These are phyloP conservation scores for Diaporthe citri DNA, from an alignment of 2,329 filamentous ascomycete genomes.

Conservation along the genomic window DNA sequence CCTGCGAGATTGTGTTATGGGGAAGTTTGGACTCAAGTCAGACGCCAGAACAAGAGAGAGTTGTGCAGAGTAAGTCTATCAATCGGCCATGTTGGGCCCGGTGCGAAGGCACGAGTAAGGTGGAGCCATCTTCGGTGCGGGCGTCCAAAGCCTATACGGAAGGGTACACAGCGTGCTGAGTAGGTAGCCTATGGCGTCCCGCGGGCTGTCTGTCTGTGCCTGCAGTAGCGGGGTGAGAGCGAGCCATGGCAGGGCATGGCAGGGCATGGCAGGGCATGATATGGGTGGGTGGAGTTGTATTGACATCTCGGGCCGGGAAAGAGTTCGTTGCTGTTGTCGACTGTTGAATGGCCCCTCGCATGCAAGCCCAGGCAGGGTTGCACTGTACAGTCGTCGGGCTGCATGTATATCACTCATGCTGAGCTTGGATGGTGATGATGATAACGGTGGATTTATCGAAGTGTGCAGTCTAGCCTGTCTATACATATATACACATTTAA, in stretches of 20 bases:
- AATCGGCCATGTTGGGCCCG: neutral
- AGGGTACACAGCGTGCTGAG: neutral
- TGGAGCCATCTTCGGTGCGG: neutral
- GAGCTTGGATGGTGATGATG: neutral
- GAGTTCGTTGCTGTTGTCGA: neutral
- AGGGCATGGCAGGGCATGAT: neutral
- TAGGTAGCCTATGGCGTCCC: neutral
- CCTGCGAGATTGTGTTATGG: neutral
- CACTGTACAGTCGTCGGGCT: neutral
- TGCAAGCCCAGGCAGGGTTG: neutral
- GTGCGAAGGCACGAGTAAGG: neutral
- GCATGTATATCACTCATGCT: neutral
- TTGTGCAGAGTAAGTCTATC: neutral
- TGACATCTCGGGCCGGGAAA: neutral
- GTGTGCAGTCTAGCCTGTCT: neutral
- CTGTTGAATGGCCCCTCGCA: neutral
- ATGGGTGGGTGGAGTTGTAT: conserved; percentile 19
- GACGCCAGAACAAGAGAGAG: neutral
- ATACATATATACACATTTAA: neutral
- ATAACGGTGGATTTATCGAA: neutral
- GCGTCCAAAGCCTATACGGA: neutral
- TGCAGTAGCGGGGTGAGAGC: conserved; percentile 14
- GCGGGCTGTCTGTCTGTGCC: conserved; percentile 20
- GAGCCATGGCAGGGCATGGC: neutral
- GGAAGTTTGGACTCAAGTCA: neutral